phyloP scores from a whole-genome alignment of 495 filamentous ascomycete genomes.

The Daldinia decipiens region DNA sequence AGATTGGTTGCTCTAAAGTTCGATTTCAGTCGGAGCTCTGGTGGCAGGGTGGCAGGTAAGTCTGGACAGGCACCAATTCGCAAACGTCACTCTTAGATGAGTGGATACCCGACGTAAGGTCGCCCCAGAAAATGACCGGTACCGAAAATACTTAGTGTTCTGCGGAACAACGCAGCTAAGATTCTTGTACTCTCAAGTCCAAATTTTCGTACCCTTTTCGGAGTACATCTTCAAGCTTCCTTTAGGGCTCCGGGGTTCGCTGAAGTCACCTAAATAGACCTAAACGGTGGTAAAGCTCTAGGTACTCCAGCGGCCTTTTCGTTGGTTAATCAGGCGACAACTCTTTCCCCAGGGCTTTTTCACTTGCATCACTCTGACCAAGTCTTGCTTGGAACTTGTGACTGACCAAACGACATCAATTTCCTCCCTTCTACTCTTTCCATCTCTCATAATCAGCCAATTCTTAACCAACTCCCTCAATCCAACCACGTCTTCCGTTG shows the following conservation, averaged over 20 bases:
- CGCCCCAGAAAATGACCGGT: conserved; percentile 23
- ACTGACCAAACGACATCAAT: conserved; percentile 39
- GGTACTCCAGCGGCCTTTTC: conserved; percentile 4
- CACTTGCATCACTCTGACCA: conserved; percentile 45
- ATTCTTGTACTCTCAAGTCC: conserved; percentile 19
- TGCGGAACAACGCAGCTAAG: neutral
- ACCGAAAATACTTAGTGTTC: conserved; percentile 24
- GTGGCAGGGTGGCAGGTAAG: neutral
- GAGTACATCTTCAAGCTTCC: conserved; percentile 40
- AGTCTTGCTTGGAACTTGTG: conserved; percentile 19
- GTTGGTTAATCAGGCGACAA: conserved; percentile 35
- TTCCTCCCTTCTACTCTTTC: conserved; percentile 26
- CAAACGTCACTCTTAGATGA: conserved; percentile 45
- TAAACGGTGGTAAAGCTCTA: conserved; percentile 23
- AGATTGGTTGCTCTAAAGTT: conserved; percentile 1
- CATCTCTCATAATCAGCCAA: conserved; percentile 28
- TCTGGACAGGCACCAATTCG: conserved; percentile 47
- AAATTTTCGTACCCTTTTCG: conserved; percentile 42
- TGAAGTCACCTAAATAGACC: conserved; percentile 20
- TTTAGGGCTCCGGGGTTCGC: neutral
- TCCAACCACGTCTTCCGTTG: conserved; percentile 12
- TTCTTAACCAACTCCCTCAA: conserved; percentile 12
- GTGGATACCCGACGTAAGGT: conserved; percentile 38
- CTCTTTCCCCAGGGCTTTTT: conserved; percentile 15
- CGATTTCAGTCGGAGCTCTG: conserved; percentile 41